These are phyloP conservation scores for Myxozyma neglecta DNA, from an alignment of 805 yeast genomes.

Conservation along the genomic window DNA sequence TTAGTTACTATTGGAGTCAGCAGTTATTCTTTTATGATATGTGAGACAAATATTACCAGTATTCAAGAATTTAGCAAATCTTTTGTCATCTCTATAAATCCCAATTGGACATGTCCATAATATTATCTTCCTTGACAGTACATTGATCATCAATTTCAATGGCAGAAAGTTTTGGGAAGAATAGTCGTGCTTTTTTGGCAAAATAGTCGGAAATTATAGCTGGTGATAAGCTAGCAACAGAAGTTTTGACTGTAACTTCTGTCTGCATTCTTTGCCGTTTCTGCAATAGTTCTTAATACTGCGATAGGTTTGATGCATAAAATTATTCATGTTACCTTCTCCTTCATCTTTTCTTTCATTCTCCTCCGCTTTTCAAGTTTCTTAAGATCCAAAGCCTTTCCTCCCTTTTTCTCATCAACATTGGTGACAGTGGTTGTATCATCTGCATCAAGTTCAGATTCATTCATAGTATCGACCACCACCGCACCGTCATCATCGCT, in stretches of 20 bases:
- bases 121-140: constrained; percentile 6
- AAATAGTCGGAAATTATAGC: constrained; percentile 25
- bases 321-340: constrained; percentile 1
- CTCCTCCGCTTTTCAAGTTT: constrained; percentile 21
- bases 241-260: constrained; percentile 21
- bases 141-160: constrained; percentile 27
- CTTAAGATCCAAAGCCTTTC: neutral
- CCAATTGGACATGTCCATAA: constrained; percentile 22
- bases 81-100: constrained; percentile 1
- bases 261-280: constrained; percentile 24
- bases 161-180: constrained; percentile 20
- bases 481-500: constrained; percentile 6
- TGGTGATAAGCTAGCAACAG: constrained; percentile 9
- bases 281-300: neutral
- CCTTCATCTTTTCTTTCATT: constrained; percentile 14
- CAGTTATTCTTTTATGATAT: neutral
- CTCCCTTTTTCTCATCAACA: constrained; percentile 8
- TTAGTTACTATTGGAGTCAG: neutral
- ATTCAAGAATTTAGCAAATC: constrained; percentile 9
- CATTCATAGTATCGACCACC: constrained; percentile 1
- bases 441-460: neutral
- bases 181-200: constrained; percentile 19
- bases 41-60: neutral
- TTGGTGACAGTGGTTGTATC: neutral
- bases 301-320: neutral